Conservation (phyloP, 805 yeast species). For the Ogataea methylovora region DNA sequence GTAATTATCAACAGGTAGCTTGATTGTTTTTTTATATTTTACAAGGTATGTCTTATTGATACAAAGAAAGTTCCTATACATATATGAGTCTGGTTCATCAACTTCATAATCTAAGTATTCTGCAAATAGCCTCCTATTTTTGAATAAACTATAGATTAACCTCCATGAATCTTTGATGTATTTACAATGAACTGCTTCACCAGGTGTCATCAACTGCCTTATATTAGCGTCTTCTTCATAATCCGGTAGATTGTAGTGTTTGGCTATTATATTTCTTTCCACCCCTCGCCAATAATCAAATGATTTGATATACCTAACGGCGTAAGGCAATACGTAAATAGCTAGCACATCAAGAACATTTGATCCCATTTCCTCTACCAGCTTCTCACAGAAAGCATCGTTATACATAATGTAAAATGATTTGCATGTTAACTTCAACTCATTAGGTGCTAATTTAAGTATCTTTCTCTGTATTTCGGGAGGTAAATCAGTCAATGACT, state of each 20-base stretch:
- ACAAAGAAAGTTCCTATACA: conserved; percentile 37
- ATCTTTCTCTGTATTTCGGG: conserved; percentile 19
- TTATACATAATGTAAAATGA: conserved; percentile 42
- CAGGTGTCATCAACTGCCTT: conserved; percentile 10
- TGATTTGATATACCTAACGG: conserved; percentile 23
- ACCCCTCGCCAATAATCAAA: conserved; percentile 28
- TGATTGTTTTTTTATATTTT: conserved; percentile 35
- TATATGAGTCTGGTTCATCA: conserved; percentile 40
- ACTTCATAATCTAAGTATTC: conserved; percentile 29
- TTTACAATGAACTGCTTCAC: conserved; percentile 16
- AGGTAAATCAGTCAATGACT: conserved; percentile 20
- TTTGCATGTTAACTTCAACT: conserved; percentile 21
- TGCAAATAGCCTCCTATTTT: conserved; percentile 46
- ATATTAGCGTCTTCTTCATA: conserved; percentile 11
- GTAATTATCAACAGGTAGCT: conserved; percentile 42
- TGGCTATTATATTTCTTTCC: conserved; percentile 17
- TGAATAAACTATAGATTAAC: conserved; percentile 40
- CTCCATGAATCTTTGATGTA: conserved; percentile 49
- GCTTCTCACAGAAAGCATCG: conserved; percentile 32
- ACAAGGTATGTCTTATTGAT: conserved; percentile 42
- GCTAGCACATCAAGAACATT: conserved; percentile 16
- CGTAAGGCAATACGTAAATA: conserved; percentile 14
- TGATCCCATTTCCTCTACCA: conserved; percentile 24
- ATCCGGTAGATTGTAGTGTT: conserved; percentile 13
- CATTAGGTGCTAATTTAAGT: conserved; percentile 20